Conservation (phyloP, 78 protist species). For the Protostelium mycophagum region DNA sequence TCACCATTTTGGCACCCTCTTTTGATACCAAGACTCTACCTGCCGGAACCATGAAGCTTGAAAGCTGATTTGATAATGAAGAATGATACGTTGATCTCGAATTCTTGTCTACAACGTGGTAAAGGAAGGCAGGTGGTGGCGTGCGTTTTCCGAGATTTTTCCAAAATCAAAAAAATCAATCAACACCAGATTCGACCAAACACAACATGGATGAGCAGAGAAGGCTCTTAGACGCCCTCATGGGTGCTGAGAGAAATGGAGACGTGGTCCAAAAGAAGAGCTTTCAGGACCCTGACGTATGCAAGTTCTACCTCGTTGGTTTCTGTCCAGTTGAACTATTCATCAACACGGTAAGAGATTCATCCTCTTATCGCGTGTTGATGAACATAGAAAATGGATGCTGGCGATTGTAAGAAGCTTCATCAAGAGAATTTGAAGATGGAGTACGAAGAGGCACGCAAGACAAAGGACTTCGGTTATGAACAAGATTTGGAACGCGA, state of each 20-base stretch:
- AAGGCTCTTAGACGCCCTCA: slow-evolving; percentile 1
- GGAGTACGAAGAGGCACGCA: slow-evolving; percentile 9
- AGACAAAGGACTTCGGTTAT: slow-evolving; percentile 6
- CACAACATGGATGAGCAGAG: neutral
- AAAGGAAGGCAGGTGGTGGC: neutral
- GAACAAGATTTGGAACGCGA: neutral
- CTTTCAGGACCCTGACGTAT: slow-evolving; percentile 9
- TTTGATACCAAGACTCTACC: no score
- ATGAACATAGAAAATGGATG: slow-evolving; percentile 5
- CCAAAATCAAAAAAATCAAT: no score
- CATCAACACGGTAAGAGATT: neutral
- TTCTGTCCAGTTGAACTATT: neutral
- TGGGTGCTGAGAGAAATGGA: slow-evolving; percentile 10
- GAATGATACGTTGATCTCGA: no score
- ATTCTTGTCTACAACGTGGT: no score
- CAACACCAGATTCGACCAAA: no score
- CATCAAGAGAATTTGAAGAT: slow-evolving; percentile 1
- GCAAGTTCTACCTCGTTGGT: slow-evolving; percentile 14
- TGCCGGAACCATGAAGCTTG: no score
- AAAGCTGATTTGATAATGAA: neutral
- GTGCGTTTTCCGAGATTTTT: neutral
- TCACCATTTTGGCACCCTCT: neutral
- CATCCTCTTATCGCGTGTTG: neutral
- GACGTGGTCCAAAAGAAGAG: neutral
- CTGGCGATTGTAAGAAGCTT: neutral